These are phyloP conservation scores for Colletotrichum godetiae DNA, from an alignment of 2,329 filamentous ascomycete species.

Conservation along the genomic window DNA sequence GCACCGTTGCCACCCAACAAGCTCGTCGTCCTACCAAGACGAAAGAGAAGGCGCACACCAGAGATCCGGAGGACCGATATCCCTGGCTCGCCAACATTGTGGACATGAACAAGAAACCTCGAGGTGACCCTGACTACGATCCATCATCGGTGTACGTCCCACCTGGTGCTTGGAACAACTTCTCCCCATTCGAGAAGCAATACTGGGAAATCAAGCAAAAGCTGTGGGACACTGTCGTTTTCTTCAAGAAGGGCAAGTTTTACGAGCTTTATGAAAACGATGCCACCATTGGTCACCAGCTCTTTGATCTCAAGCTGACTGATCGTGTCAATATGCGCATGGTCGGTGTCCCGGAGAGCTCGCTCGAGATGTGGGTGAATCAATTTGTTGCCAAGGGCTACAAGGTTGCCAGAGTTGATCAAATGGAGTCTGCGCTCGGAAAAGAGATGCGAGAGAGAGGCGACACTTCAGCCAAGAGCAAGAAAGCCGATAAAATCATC, in stretches of 20 bases:
- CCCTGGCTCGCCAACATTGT: constrained; percentile 87
- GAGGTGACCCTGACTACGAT: constrained; percentile 88
- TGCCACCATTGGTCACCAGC: constrained; percentile 93
- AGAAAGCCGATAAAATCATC: constrained; percentile 93
- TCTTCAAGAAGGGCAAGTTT: constrained; percentile 99
- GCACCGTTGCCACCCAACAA: constrained; percentile 33
- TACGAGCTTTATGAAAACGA: constrained; percentile 99
- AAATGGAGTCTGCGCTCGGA: constrained; percentile 93
- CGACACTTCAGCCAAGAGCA: constrained; percentile 65
- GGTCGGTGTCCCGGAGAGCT: constrained; percentile 97
- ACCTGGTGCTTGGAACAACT: constrained; percentile 80
- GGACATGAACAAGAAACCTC: constrained; percentile 85
- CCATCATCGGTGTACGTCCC: constrained; percentile 92
- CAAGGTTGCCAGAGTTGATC: constrained; percentile 96
- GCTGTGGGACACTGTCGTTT: constrained; percentile 96
- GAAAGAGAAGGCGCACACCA: constrained; percentile 79
- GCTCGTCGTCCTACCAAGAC: constrained; percentile 43
- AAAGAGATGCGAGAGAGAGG: constrained; percentile 99
- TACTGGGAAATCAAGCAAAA: constrained; percentile 99
- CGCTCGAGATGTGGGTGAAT: constrained; percentile 96
- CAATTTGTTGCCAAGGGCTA: constrained; percentile 98
- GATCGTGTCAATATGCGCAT: constrained; percentile 99
- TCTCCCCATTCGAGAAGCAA: constrained; percentile 96
- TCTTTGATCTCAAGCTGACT: constrained; percentile 97
- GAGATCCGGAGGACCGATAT: constrained; percentile 88